Evolutionary conservation across 495 filamentous ascomycete species (phyloP).

Genomic region (Daldinia bambusicola): DNA sequence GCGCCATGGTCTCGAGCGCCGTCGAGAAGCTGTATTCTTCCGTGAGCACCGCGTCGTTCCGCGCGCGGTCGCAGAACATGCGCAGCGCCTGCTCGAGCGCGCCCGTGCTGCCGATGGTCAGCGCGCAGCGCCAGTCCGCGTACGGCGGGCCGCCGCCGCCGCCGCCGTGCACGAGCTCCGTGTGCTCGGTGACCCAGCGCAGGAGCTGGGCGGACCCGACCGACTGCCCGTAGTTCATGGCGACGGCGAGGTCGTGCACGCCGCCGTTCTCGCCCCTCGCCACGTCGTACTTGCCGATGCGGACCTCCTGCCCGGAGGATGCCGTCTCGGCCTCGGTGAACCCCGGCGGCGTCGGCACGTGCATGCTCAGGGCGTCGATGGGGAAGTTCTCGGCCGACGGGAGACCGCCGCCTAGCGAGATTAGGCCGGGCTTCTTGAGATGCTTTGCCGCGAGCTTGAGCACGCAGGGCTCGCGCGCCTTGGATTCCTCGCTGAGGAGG

Average conservation of each 20-base stretch:
- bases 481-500: conserved; percentile 67
- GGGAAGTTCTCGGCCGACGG: conserved; percentile 92
- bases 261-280: conserved; percentile 50
- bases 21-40: conserved; percentile 90
- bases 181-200: conserved; percentile 92
- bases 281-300: conserved; percentile 84
- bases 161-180: conserved; percentile 72
- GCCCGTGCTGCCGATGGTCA: conserved; percentile 81
- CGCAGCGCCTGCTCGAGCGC: conserved; percentile 80
- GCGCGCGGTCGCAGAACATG: conserved; percentile 74
- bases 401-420: conserved; percentile 92
- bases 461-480: conserved; percentile 66
- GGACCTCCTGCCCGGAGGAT: conserved; percentile 63
- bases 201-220: conserved; percentile 86
- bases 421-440: conserved; percentile 76
- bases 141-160: conserved; percentile 74
- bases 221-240: conserved; percentile 90
- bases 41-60: conserved; percentile 76
- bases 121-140: conserved; percentile 79
- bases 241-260: conserved; percentile 75
- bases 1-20: conserved; percentile 81
- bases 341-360: conserved; percentile 56
- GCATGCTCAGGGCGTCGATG: conserved; percentile 53
- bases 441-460: conserved; percentile 80
- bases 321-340: conserved; percentile 75